A percentile compares a stretch with the other conserved stretches of the same genome.
Conservation (phyloP, 345 rosid species). For the Eucalyptus dawsonii region DNA sequence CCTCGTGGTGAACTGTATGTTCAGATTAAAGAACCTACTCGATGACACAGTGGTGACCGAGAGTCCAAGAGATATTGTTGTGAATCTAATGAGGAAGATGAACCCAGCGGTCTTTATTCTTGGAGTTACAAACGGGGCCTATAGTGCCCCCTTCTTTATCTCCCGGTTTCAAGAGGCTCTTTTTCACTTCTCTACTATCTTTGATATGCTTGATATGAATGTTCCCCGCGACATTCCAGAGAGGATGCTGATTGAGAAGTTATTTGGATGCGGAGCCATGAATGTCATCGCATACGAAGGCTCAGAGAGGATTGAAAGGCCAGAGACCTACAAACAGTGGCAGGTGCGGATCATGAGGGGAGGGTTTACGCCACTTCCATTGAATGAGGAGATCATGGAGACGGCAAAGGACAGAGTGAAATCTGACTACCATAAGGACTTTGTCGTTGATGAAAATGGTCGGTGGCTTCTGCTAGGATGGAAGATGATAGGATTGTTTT, state of each 20-base stretch:
- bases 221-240: constrained; percentile 34
- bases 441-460: constrained; percentile 25
- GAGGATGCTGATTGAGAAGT: constrained; percentile 30
- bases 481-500: too few relatives aligned
- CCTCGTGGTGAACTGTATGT: constrained; percentile 28
- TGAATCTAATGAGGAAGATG: constrained; percentile 23
- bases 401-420: constrained; percentile 22
- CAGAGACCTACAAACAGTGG: constrained; percentile 49
- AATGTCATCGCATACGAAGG: constrained; percentile 51
- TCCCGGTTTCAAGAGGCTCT: constrained; percentile 49
- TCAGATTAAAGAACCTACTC: constrained; percentile 30
- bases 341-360: constrained; percentile 27
- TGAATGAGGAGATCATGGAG: constrained; percentile 20
- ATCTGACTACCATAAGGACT: constrained; percentile 31
- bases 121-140: constrained; percentile 35
- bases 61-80: constrained; percentile 32
- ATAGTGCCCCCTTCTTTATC: constrained; percentile 32
- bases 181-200: constrained; percentile 36
- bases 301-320: constrained; percentile 40
- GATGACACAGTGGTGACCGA: constrained; percentile 45
- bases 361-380: constrained; percentile 27
- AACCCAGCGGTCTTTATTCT: constrained; percentile 30
- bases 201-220: constrained; percentile 33
- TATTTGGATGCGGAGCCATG: constrained; percentile 29
- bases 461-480: constrained; percentile 48